phyloP scores from a whole-genome alignment of 805 yeast species.

The Yamadazyma laniorum region DNA sequence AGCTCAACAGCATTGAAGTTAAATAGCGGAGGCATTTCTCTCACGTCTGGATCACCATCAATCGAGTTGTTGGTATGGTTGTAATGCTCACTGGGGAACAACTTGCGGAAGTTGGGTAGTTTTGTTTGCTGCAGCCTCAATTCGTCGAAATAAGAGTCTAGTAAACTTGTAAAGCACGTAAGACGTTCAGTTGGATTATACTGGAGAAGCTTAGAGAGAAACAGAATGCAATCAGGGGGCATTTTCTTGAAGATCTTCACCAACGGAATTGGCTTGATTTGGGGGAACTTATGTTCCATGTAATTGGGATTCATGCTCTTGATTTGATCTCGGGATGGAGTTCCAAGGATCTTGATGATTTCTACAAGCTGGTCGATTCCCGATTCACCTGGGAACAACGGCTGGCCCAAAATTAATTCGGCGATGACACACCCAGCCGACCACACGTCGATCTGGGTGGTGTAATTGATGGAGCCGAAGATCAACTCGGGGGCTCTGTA shows the following conservation, averaged over 20 bases:
- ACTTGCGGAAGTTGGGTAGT: constrained; percentile 44
- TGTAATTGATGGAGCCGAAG: constrained; percentile 94
- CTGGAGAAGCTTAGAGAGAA: constrained; percentile 56
- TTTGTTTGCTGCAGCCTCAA: constrained; percentile 39
- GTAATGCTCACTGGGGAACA: constrained; percentile 37
- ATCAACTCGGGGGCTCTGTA: constrained; percentile 97
- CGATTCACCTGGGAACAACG: constrained; percentile 95
- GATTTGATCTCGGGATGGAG: constrained; percentile 91
- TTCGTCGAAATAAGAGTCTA: constrained; percentile 55
- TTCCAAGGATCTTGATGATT: constrained; percentile 91
- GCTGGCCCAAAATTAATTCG: constrained; percentile 91
- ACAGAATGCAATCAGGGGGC: constrained; percentile 51
- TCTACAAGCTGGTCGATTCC: constrained; percentile 98
- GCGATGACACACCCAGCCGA: constrained; percentile 99
- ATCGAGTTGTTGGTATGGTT: constrained; percentile 33
- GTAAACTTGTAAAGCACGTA: constrained; percentile 53
- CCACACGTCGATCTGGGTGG: constrained; percentile 97
- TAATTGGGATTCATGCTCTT: constrained; percentile 94
- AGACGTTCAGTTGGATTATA: constrained; percentile 69
- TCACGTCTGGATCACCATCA: constrained; percentile 41
- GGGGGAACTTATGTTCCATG: constrained; percentile 95
- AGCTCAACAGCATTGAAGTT: constrained; percentile 54
- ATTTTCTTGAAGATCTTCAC: constrained; percentile 61
- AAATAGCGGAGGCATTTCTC: constrained; percentile 48
- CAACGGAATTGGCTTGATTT: constrained; percentile 74